phyloP scores from a whole-genome alignment of 108 stramenopile species.

The Licmophora abbreviata region DNA sequence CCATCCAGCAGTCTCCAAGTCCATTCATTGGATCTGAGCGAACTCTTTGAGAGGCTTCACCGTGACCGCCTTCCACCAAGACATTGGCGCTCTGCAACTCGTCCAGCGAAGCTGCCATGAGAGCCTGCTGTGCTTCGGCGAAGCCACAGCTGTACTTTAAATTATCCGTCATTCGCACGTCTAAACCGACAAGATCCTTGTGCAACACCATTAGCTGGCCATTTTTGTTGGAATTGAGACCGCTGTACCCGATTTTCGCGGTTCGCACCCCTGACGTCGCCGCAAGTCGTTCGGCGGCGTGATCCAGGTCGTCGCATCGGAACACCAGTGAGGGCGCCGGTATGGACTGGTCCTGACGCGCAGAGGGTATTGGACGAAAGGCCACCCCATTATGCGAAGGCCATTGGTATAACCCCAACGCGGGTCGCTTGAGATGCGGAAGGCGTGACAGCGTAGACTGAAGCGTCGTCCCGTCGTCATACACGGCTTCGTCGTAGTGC shows the following conservation, averaged over 20 bases:
- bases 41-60: slow-evolving; percentile 7
- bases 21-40: slow-evolving; percentile 19
- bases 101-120: slow-evolving; percentile 62
- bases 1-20: slow-evolving; percentile 76
- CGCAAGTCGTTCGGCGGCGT: slow-evolving; percentile 9
- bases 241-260: slow-evolving; percentile 51
- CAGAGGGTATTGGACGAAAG: slow-evolving; percentile 66
- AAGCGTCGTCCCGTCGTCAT: background rate
- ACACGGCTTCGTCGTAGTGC: background rate
- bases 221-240: slow-evolving; percentile 15
- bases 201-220: slow-evolving; percentile 67
- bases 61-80: slow-evolving; percentile 26
- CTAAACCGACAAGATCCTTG: slow-evolving; percentile 45
- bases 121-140: slow-evolving; percentile 70
- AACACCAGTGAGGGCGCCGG: slow-evolving; percentile 67
- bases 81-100: slow-evolving; percentile 68
- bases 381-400: slow-evolving; percentile 4
- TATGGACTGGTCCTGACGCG: slow-evolving; percentile 46
- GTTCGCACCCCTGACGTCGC: slow-evolving; percentile 13
- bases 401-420: slow-evolving; percentile 13
- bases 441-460: background rate
- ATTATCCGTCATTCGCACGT: slow-evolving; percentile 48
- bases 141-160: slow-evolving; percentile 43
- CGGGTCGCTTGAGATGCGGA: slow-evolving; percentile 4
- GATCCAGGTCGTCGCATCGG: slow-evolving; percentile 24